phyloP scores from a whole-genome alignment of 2,329 filamentous ascomycete genomes.

The Calonectria ilicicola region DNA sequence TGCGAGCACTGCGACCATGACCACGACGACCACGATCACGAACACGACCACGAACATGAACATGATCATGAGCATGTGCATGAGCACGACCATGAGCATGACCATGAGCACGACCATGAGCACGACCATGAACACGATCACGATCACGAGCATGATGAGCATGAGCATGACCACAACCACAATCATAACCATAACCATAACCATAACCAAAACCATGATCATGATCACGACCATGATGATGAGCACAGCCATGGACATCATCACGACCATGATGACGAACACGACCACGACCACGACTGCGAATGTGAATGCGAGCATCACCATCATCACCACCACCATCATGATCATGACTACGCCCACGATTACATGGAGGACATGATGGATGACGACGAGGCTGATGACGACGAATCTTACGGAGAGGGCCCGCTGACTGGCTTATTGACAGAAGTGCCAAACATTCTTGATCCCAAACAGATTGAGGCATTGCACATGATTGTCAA shows the following conservation, averaged over 20 bases:
- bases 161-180: conserved; percentile 53
- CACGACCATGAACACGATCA: conserved; percentile 42
- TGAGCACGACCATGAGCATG: conserved; percentile 46
- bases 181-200: conserved; percentile 20
- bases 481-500: conserved; percentile 98
- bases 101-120: conserved; percentile 40
- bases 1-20: conserved; percentile 34
- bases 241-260: conserved; percentile 46
- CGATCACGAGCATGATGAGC: conserved; percentile 50
- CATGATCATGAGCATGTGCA: conserved; percentile 44
- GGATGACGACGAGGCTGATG: conserved; percentile 76
- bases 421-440: conserved; percentile 85
- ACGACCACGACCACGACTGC: conserved; percentile 42
- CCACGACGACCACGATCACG: conserved; percentile 22
- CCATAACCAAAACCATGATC: conserved; percentile 26
- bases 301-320: conserved; percentile 43
- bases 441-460: conserved; percentile 93
- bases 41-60: conserved; percentile 34
- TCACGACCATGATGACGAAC: conserved; percentile 45
- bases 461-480: conserved; percentile 95
- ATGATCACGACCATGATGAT: conserved; percentile 34
- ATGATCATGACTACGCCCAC: conserved; percentile 53
- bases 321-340: conserved; percentile 50
- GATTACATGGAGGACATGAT: conserved; percentile 68
- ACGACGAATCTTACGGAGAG: conserved; percentile 83